A percentile compares a stretch with the other conserved stretches of the same genome.
Evolutionary conservation across 805 yeast genomes (phyloP).

Genomic region (Deakozyma indianensis): DNA sequence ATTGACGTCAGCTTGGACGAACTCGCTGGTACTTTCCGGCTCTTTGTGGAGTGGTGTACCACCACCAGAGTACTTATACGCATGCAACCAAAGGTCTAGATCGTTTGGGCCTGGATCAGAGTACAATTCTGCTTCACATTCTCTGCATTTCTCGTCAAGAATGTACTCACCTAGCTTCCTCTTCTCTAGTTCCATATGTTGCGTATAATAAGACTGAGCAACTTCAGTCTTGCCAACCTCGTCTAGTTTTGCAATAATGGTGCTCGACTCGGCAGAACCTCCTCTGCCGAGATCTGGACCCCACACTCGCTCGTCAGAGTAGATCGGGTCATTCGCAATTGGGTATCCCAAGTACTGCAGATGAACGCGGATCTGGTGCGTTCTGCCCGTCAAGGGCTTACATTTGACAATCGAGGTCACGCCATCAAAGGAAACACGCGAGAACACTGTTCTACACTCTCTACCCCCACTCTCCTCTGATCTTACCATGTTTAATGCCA

Average conservation of each 20-base stretch:
- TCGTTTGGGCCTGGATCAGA: conserved; percentile 86
- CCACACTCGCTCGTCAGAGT: conserved; percentile 70
- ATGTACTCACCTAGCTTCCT: conserved; percentile 47
- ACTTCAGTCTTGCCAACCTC: conserved; percentile 55
- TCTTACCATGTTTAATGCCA: conserved; percentile 47
- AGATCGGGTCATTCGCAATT: conserved; percentile 84
- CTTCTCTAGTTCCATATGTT: conserved; percentile 20
- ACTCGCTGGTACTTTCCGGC: neutral
- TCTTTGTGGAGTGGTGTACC: neutral
- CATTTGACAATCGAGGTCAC: conserved; percentile 63
- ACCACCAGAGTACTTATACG: conserved; percentile 46
- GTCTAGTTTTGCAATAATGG: conserved; percentile 37
- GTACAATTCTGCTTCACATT: conserved; percentile 57
- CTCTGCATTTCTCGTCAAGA: conserved; percentile 42
- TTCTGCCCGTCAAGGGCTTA: conserved; percentile 80
- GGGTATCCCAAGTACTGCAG: conserved; percentile 81
- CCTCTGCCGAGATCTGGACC: conserved; percentile 58
- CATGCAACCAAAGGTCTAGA: conserved; percentile 82
- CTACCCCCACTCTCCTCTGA: conserved; percentile 30
- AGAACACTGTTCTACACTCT: conserved; percentile 61
- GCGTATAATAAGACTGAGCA: conserved; percentile 50
- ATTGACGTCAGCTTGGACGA: neutral
- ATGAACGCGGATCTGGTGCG: conserved; percentile 93
- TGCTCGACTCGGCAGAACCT: conserved; percentile 34
- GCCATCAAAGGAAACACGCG: conserved; percentile 54